A percentile compares a stretch with the other conserved stretches of the same genome.
These are phyloP conservation scores for Coemansia sp. DNA, from an alignment of 192 early-diverging fungal genomes.

Conservation along the genomic window DNA sequence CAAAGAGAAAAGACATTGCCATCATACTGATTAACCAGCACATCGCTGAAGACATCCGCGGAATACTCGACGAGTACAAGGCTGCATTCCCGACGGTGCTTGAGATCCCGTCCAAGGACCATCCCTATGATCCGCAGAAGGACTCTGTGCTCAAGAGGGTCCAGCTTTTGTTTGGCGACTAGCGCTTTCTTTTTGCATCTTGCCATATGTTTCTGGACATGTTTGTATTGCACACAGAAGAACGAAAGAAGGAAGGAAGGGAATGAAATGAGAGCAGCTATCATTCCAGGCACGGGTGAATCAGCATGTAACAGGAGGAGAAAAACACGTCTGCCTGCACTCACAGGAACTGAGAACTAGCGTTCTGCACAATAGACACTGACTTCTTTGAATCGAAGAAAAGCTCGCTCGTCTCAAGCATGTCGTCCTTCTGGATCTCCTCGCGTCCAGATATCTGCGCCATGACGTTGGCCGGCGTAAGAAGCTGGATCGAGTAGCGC, in stretches of 20 bases:
- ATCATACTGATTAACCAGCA: constrained; percentile 98
- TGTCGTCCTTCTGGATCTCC: constrained; percentile 78
- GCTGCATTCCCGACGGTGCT: constrained; percentile 96
- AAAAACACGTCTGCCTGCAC: no score
- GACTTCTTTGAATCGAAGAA: constrained; percentile 63
- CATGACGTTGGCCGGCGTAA: constrained; percentile 89
- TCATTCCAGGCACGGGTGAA: no score
- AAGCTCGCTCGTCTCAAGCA: constrained; percentile 80
- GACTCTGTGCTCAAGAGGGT: constrained; percentile 85
- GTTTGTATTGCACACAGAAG: neutral
- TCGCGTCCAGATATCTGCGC: constrained; percentile 83
- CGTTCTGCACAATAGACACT: constrained; percentile 45
- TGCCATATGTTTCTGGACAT: neutral
- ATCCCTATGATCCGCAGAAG: constrained; percentile 92
- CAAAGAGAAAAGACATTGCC: constrained; percentile 93
- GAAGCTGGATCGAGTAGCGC: constrained; percentile 92
- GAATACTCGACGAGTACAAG: constrained; percentile 84
- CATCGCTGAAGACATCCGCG: constrained; percentile 90
- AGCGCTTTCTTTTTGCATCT: constrained; percentile 11
- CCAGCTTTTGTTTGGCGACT: constrained; percentile 78
- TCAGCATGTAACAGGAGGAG: no score
- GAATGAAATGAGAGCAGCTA: no score
- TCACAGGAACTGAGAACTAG: constrained; percentile 37
- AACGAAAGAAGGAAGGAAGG: neutral
- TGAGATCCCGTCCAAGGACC: constrained; percentile 99